A percentile compares a stretch with the other conserved stretches of the same genome.
Evolutionary conservation across 2,329 filamentous ascomycete genomes (phyloP).

Genomic region (Fusarium sp.): DNA sequence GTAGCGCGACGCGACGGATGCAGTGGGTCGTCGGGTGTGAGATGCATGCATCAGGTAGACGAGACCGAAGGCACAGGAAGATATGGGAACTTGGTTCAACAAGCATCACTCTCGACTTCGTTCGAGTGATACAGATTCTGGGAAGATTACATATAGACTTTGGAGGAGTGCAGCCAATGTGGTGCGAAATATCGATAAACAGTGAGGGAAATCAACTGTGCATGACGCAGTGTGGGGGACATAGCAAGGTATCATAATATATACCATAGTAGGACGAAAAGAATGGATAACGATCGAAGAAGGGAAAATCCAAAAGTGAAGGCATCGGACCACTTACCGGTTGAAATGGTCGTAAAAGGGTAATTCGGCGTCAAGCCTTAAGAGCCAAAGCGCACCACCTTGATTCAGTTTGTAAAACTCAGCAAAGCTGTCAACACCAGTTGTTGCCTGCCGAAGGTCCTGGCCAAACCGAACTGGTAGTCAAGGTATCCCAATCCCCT

Average conservation of each 20-base stretch:
- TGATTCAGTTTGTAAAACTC: slow-evolving; percentile 1
- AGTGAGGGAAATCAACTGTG: slow-evolving; percentile 11
- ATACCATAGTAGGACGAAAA: not conserved
- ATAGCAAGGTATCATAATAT: slow-evolving; percentile 25
- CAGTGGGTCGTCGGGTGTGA: slow-evolving; percentile 37
- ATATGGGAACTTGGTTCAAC: slow-evolving; percentile 10
- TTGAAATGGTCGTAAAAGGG: slow-evolving; percentile 19
- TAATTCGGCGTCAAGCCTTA: slow-evolving; percentile 22
- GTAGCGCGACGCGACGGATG: slow-evolving; percentile 41
- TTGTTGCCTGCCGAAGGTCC: slow-evolving; percentile 27
- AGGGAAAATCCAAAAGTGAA: not conserved
- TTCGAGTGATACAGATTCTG: not conserved
- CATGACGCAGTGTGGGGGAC: slow-evolving; percentile 33
- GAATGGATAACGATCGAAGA: not conserved
- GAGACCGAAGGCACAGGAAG: not conserved
- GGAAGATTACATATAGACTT: not conserved
- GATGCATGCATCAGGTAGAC: slow-evolving; percentile 40
- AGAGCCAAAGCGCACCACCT: slow-evolving; percentile 8
- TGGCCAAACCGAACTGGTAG: slow-evolving; percentile 24
- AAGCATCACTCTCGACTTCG: slow-evolving; percentile 17
- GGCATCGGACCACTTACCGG: slow-evolving; percentile 31
- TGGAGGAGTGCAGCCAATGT: slow-evolving; percentile 12
- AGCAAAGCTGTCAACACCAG: slow-evolving; percentile 21
- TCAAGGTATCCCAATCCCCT: slow-evolving; percentile 26
- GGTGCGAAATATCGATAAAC: slow-evolving; percentile 1